Base-by-base conservation (phyloP, 306 rosid genomes). In the Medicago lupulina region DNA sequence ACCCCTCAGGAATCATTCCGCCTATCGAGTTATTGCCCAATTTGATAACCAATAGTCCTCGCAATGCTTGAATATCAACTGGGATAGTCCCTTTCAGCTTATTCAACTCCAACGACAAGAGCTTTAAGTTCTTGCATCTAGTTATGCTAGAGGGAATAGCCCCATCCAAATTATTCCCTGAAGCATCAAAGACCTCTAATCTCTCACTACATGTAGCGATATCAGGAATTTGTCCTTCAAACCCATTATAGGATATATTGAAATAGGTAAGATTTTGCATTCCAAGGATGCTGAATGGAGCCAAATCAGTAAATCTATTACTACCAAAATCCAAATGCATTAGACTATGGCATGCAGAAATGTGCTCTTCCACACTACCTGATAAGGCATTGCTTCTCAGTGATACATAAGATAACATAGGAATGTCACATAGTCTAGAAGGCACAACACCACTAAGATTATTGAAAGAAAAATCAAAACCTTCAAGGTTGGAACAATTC, bases 381-480 rank as follows among this genome's bases (percentile, higher is more conserved):
- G 96, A 86, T 39, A 96, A 75, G 40, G 79, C 87, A 89, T 96
- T 96, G 87, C 83, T 81, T 87, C 93, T 85, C 53, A 96, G 57
- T 13, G 95, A 86, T 50, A 96, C 78, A 74, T 85, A 92, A 31
- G 88, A 89, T 34, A 96, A 84, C 68, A 81, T 83, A 3, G 93
- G 92, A 87, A 96, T 90, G 62, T 75, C 86, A 70, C 98, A 96
- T 16, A 90, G 47, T 43, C 76, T 38, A 11, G 69, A 67, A 70
- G 99, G 98, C 68, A 96, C 82, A 74, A 70, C 85, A 61, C 99
- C 96, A 3, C 83, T 90, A 21, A 92, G 89, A 79, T 89, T 87
- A 77, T 96, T 96, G 85, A 86, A 89, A 15, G 98, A 96, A 82
- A 96, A 89, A 86, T 96, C 99, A 86, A 92, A 90, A 11, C 99